A percentile compares a stretch with the other conserved stretches of the same genome.
Evolutionary conservation across 2,329 filamentous ascomycete species (phyloP).

Genomic region (Macroventuria anomochaeta): DNA sequence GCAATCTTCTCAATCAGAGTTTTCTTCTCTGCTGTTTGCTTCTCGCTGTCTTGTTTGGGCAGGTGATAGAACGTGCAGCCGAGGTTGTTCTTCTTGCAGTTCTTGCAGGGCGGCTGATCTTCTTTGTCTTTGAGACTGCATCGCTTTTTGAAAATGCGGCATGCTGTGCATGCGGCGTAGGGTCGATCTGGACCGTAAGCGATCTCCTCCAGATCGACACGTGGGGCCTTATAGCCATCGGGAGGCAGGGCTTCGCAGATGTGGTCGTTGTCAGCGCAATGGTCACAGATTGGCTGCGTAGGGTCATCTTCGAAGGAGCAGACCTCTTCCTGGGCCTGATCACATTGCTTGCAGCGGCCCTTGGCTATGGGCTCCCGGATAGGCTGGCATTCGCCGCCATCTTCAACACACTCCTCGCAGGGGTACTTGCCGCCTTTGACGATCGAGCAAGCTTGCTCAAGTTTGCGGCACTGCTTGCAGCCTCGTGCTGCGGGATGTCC

Average conservation of each 20-base stretch:
- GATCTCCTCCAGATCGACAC: conserved; percentile 30
- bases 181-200: conserved; percentile 28
- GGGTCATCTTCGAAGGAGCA: conserved; percentile 35
- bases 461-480: conserved; percentile 43
- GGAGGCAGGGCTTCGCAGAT: conserved; percentile 27
- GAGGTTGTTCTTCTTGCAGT: conserved; percentile 34
- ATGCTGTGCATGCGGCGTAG: conserved; percentile 35
- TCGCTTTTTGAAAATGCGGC: conserved; percentile 34
- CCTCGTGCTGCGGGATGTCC: conserved; percentile 44
- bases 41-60: conserved; percentile 5
- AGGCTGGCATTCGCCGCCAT: conserved; percentile 40
- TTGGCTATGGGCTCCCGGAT: conserved; percentile 42
- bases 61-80: conserved; percentile 42
- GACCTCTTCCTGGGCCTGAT: conserved; percentile 7
- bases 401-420: conserved; percentile 28
- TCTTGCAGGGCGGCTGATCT: conserved; percentile 42
- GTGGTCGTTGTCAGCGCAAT: conserved; percentile 23
- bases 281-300: conserved; percentile 26
- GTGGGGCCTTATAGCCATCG: conserved; percentile 22
- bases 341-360: conserved; percentile 41
- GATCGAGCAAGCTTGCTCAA: conserved; percentile 34
- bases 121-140: conserved; percentile 42
- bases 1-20: conserved; percentile 1
- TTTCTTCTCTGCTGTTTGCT: conserved; percentile 13
- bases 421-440: conserved; percentile 38